Conservation (phyloP, 1,284 basidiomycete species). For the Ceratobasidium sp. region DNA sequence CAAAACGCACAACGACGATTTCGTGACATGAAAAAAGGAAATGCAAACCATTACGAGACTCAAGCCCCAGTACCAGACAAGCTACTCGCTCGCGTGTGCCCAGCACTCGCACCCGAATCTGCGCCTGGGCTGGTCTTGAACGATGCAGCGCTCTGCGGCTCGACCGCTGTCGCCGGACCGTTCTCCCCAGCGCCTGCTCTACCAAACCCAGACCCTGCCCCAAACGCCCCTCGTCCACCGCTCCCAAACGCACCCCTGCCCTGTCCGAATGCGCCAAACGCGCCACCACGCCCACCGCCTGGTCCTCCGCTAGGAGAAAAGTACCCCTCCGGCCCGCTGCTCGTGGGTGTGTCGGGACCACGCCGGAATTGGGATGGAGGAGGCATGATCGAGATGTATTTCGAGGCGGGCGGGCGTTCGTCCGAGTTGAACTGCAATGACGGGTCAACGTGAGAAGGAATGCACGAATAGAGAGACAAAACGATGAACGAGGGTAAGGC, state of each 20-base stretch:
- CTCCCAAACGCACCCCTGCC: slow-evolving; percentile 44
- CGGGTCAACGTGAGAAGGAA: neutral
- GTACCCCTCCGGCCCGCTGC: neutral
- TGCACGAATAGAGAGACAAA: slow-evolving; percentile 5
- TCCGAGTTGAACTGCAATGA: slow-evolving; percentile 76
- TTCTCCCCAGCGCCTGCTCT: neutral
- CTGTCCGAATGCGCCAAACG: slow-evolving; percentile 42
- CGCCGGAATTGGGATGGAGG: slow-evolving; percentile 58
- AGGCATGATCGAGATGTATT: slow-evolving; percentile 80
- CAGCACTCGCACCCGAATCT: slow-evolving; percentile 1
- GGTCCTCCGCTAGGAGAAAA: slow-evolving; percentile 9
- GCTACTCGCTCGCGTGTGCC: slow-evolving; percentile 15
- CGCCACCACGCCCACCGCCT: slow-evolving; percentile 27
- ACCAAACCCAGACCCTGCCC: neutral
- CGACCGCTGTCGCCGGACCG: neutral
- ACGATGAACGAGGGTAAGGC: neutral
- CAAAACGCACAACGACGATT: neutral
- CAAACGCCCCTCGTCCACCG: slow-evolving; percentile 18
- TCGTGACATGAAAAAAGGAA: neutral
- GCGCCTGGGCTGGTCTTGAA: no score
- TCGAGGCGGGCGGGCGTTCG: slow-evolving; percentile 78
- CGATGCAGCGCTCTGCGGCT: neutral
- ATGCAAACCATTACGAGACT: neutral
- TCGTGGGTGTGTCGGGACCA: slow-evolving; percentile 51
- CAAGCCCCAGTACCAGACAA: neutral